Evolutionary conservation across 2,329 filamentous ascomycete genomes (phyloP), one percentile per base, ranked within the genome.

Genomic region (Alternaria alternata): DNA sequence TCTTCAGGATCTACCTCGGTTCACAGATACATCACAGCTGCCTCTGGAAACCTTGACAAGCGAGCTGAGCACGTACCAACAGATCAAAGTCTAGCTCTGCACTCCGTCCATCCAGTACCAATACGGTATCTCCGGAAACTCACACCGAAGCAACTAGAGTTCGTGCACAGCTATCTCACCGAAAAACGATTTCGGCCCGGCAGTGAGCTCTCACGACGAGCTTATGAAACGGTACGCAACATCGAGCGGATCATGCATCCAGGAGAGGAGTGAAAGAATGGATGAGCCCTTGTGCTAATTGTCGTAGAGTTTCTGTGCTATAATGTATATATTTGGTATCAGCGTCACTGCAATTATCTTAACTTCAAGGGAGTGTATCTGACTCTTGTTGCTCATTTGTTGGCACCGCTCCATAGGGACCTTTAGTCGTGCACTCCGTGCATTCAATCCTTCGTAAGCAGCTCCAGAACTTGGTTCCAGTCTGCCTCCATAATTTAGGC

Each of bases 31-130:
- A n/a, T 7, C n/a, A 34, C 3, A 24, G 18, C 24, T 3, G 7
- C 16, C 3, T 30, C 14, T 30, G 18, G 28, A 22, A 20, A n/a
- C 14, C 11, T 8, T 7, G 11, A 14, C 7, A 1, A 39, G 3
- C 16, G 24, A 38, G 22, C n/a, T 30, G n/a, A 41, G 24, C 18
- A 26, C n/a, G 4, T 8, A 7, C n/a, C 39, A 22, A 4, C 26
- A 12, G 38, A 43, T 7, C 36, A 32, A 24, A 2, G n/a, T 22
- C 18, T 53, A 11, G 30, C 38, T 14, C 14, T 53, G 4, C 51
- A 53, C 14, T 39, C 38, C 4, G 51, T 53, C 11, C 51, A 42
- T 24, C 51, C 51, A 0, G 5, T 53, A 30, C 51, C 51, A n/a
- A 42, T 18, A 12, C 18, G 8, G 16, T 14, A 53, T 12, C 26